These are phyloP conservation scores for Solanum tarijense DNA, from an alignment of 257 asterid species.

Conservation along the genomic window DNA sequence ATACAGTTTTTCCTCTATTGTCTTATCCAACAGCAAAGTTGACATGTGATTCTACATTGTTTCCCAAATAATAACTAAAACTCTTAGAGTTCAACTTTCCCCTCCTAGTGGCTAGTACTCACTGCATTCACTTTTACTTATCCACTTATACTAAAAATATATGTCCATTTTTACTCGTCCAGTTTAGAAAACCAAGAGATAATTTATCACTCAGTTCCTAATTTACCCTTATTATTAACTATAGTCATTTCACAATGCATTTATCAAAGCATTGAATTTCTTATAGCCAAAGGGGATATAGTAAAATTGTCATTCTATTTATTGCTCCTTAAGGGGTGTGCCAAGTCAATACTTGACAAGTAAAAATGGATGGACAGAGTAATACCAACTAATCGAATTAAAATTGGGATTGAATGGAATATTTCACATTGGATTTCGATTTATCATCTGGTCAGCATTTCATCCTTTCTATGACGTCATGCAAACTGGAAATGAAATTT, in stretches of 20 bases:
- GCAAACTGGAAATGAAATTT: background rate
- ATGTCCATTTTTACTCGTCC: background rate
- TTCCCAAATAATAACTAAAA: background rate
- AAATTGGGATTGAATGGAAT: background rate
- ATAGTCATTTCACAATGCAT: background rate
- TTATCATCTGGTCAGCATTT: background rate
- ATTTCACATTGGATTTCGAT: background rate
- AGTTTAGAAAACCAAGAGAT: background rate
- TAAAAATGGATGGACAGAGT: background rate
- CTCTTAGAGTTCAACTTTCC: background rate
- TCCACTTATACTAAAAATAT: background rate
- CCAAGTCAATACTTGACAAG: background rate
- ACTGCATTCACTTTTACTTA: background rate
- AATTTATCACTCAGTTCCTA: background rate
- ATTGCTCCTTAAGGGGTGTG: background rate
- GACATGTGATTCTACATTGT: background rate
- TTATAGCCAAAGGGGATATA: background rate
- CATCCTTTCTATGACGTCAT: background rate
- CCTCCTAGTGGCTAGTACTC: background rate
- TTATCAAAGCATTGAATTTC: background rate
- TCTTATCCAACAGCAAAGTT: background rate
- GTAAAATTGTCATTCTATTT: background rate
- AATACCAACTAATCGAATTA: background rate
- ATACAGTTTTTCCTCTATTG: background rate
- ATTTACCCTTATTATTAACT: background rate